Evolutionary conservation across 805 yeast genomes (phyloP).

Genomic region (Candida michaelii): DNA sequence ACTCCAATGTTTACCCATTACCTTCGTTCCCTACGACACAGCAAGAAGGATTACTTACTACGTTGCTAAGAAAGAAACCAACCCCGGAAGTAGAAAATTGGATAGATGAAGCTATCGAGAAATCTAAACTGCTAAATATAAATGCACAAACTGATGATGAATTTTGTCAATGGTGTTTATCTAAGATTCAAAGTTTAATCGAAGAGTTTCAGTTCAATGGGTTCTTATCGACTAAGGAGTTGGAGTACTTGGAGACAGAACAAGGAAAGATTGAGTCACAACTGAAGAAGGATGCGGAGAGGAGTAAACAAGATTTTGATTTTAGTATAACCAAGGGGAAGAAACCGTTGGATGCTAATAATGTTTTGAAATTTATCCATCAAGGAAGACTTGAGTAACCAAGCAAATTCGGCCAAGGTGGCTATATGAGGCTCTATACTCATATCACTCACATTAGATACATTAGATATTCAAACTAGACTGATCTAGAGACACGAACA

Average conservation of each 20-base stretch:
- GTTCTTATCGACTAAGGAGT: conserved; percentile 52
- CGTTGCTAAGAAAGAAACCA: conserved; percentile 81
- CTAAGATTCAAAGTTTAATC: conserved; percentile 50
- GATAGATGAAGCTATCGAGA: conserved; percentile 48
- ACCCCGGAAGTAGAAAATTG: conserved; percentile 90
- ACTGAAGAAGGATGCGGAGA: conserved; percentile 18
- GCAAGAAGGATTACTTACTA: conserved; percentile 78
- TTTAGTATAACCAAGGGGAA: conserved; percentile 25
- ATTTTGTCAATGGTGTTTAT: conserved; percentile 67
- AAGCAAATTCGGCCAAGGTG: no score
- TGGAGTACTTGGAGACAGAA: conserved; percentile 29
- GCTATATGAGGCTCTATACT: no score
- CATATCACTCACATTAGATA: no score
- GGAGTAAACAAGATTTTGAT: conserved; percentile 25
- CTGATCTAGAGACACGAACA: no score
- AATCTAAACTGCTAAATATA: conserved; percentile 17
- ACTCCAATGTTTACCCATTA: conserved; percentile 80
- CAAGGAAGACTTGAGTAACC: conserved; percentile 27
- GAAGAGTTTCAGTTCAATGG: conserved; percentile 65
- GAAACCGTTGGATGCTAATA: conserved; percentile 31
- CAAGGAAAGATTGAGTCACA: conserved; percentile 31
- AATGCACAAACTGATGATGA: conserved; percentile 44
- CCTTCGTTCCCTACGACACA: conserved; percentile 83
- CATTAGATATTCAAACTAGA: no score
- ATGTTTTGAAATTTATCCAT: conserved; percentile 40